Base-by-base conservation (phyloP, 768 basidiomycete genomes). In the Leccinum imitatum region DNA sequence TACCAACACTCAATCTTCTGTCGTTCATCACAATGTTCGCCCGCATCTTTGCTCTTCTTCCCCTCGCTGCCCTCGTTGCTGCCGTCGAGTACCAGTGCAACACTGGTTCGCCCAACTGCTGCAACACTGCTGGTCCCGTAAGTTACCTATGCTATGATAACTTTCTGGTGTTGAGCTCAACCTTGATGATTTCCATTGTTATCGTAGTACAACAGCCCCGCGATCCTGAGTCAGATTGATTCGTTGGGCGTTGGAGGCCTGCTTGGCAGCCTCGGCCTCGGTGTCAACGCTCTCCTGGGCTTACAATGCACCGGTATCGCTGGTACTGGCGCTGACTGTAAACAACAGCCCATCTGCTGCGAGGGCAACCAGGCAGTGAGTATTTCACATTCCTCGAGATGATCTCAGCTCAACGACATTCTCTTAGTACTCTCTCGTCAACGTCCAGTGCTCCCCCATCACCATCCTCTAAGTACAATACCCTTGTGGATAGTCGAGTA, bases 221-320 rank as follows among this genome's bases (percentile, higher is more conserved):
- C 19, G 19, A 13, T 47, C 46, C n/a, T 1, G 9, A 21, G 19
- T 8, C 1, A 47, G 0, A 21, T 21, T 6, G 4, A 2, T 3
- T 47, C 46, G 46, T 0, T 13, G 9, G 21, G 21, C 13, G 0
- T 47, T 14, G 46, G n/a, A 27, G 7, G 1, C 10, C 0, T 19
- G 15, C 2, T 50, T 2, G 47, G 19, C 7, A 1, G 13, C 23
- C 14, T 48, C 3, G 6, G 0, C 17, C 1, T 8, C 25, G 1
- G 1, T 3, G 47, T 13, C 0, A 2, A 3, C 6, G 47, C 23
- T 8, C 0, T 27, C 23, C 0, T 50, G 2, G 48, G 48, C 15
- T 15, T 50, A 0, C 14, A 17, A 15, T 50, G 48, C 25, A 50
- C 21, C 15, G 6, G 21, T 9, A 50, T 50, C 14, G 23, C 14